Percentiles rank a stretch among this genome's conserved stretches.
phyloP scores from a whole-genome alignment of 1,284 basidiomycete species.

The Somion occarium region DNA sequence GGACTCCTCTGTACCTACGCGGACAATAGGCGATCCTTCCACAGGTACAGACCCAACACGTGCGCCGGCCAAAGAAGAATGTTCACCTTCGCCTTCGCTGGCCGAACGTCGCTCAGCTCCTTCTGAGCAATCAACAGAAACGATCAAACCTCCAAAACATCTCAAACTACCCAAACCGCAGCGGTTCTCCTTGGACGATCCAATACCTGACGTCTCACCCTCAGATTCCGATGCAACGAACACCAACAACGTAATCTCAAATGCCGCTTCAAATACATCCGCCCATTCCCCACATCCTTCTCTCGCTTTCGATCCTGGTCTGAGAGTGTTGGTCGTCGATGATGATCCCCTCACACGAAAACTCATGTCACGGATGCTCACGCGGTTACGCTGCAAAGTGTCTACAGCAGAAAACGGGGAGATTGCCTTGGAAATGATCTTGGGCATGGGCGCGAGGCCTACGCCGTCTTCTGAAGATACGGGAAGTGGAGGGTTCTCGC shows the following conservation, averaged over 20 bases:
- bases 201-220: constrained; percentile 15
- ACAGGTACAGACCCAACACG: constrained; percentile 32
- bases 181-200: constrained; percentile 18
- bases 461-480: constrained; percentile 31
- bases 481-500: constrained; percentile 20
- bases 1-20: constrained; percentile 38
- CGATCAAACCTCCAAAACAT: constrained; percentile 16
- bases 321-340: constrained; percentile 72
- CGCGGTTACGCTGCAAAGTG: constrained; percentile 74
- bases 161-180: constrained; percentile 20
- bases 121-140: constrained; percentile 14
- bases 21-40: constrained; percentile 43
- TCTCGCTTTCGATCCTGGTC: constrained; percentile 31
- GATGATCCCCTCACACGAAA: constrained; percentile 77
- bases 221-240: constrained; percentile 18
- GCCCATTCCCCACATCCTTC: constrained; percentile 5
- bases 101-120: not conserved
- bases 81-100: constrained; percentile 14
- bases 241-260: constrained; percentile 9
- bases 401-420: constrained; percentile 85
- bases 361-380: constrained; percentile 79
- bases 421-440: constrained; percentile 72
- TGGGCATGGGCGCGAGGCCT: constrained; percentile 29
- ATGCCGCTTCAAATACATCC: constrained; percentile 7
- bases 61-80: constrained; percentile 10